Percentiles rank a stretch among this genome's conserved stretches.
phyloP scores from a whole-genome alignment of 352 stramenopile genomes.

The Globisporangium mamillatum region DNA sequence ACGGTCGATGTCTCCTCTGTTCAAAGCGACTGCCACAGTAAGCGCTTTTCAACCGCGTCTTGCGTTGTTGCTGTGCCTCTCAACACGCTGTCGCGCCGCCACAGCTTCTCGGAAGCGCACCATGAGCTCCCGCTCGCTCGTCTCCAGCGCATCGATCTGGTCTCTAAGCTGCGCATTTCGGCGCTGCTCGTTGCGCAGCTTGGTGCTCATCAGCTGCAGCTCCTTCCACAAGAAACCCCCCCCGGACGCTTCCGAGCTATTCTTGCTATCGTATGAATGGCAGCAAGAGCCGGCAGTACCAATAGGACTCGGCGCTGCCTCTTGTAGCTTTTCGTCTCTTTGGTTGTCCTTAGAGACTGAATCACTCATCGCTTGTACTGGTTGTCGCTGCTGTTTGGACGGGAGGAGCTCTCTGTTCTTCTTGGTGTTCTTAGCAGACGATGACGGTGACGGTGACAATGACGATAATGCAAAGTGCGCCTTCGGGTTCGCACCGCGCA shows the following conservation, averaged over 20 bases:
- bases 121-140: background rate
- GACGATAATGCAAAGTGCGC: background rate
- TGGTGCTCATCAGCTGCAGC: conserved; percentile 12
- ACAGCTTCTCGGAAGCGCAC: conserved; percentile 14
- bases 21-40: background rate
- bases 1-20: background rate
- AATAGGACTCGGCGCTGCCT: background rate
- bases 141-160: conserved; percentile 15
- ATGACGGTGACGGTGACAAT: background rate
- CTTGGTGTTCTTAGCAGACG: background rate
- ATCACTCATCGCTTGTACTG: background rate
- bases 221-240: conserved; percentile 2
- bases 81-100: conserved; percentile 8
- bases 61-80: conserved; percentile 7
- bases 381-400: background rate
- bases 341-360: background rate
- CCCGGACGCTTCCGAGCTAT: background rate
- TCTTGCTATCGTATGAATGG: background rate
- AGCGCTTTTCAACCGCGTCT: background rate
- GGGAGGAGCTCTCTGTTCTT: background rate
- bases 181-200: conserved; percentile 3
- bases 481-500: conserved; percentile 14
- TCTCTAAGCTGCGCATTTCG: conserved; percentile 7
- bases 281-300: no score
- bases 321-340: background rate